These are phyloP conservation scores for Gamarada debralockiae DNA, from an alignment of 495 filamentous ascomycete genomes.

Conservation along the genomic window DNA sequence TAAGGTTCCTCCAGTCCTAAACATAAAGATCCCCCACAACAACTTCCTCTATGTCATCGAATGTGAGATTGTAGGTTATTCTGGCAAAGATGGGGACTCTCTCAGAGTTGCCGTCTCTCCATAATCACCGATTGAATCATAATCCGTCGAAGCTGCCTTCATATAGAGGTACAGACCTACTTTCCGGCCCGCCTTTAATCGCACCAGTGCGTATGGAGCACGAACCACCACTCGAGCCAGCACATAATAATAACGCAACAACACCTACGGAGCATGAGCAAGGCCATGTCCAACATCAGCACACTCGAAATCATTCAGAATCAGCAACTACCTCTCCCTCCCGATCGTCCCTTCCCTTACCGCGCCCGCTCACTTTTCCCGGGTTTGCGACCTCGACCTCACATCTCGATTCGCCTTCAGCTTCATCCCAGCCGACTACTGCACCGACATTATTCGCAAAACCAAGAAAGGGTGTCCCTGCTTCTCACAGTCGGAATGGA, in stretches of 20 bases:
- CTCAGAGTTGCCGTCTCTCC: neutral
- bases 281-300: neutral
- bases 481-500: constrained; percentile 9
- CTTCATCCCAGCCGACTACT: too few relatives aligned
- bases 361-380: neutral
- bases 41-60: neutral
- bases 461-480: constrained; percentile 1
- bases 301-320: neutral
- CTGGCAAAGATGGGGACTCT: too few relatives aligned
- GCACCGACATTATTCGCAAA: too few relatives aligned
- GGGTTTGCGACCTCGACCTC: neutral
- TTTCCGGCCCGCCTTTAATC: neutral
- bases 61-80: neutral
- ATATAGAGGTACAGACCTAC: constrained; percentile 20
- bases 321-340: neutral
- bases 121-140: neutral
- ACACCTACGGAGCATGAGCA: neutral
- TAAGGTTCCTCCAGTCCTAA: too few relatives aligned
- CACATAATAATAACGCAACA: neutral
- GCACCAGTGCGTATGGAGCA: neutral
- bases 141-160: constrained; percentile 1
- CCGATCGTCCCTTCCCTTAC: constrained; percentile 13
- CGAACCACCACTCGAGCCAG: neutral
- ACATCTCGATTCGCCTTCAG: too few relatives aligned
- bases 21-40: too few relatives aligned